A percentile compares a stretch with the other conserved stretches of the same genome.
These are phyloP conservation scores for Penicillium ucsense DNA, from an alignment of 495 filamentous ascomycete genomes.

Conservation along the genomic window DNA sequence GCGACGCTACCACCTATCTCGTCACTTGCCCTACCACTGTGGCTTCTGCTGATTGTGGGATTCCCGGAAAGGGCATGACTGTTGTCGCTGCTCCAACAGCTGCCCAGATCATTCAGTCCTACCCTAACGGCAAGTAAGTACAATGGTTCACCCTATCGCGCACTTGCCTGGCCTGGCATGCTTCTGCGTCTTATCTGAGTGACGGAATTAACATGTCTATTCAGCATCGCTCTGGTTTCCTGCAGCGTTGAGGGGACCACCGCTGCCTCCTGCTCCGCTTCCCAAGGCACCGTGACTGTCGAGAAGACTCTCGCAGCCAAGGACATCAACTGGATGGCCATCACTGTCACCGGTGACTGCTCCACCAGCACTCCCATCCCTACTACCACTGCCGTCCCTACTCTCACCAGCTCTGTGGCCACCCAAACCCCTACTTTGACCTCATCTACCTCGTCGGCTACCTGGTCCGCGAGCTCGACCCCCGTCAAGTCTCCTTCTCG, in stretches of 20 bases:
- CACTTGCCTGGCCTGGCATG: neutral
- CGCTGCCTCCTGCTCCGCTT: slow-evolving; percentile 20
- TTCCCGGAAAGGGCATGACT: slow-evolving; percentile 17
- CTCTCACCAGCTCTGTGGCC: slow-evolving; percentile 9
- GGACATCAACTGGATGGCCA: slow-evolving; percentile 18
- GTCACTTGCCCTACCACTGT: slow-evolving; percentile 17
- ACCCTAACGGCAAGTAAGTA: slow-evolving; percentile 14
- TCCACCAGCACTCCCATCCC: slow-evolving; percentile 14
- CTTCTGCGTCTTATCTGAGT: no score
- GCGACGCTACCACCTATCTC: slow-evolving; percentile 21
- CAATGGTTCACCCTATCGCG: neutral
- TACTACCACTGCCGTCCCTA: slow-evolving; percentile 18
- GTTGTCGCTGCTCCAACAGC: slow-evolving; percentile 17
- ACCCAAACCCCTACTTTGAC: neutral
- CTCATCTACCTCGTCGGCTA: neutral
- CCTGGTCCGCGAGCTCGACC: slow-evolving; percentile 2
- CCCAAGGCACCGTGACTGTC: slow-evolving; percentile 16
- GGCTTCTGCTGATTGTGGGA: slow-evolving; percentile 12
- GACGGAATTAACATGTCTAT: neutral
- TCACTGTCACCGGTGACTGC: slow-evolving; percentile 18
- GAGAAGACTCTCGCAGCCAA: slow-evolving; percentile 11
- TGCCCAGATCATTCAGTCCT: slow-evolving; percentile 10
- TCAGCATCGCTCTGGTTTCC: slow-evolving; percentile 17
- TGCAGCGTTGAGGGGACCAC: slow-evolving; percentile 25
- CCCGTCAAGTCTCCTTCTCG: slow-evolving; percentile 13